Percentiles rank a stretch among this genome's conserved stretches.
Conservation (phyloP, 1,284 basidiomycete genomes). For the Ceratobasidium papillatum region DNA sequence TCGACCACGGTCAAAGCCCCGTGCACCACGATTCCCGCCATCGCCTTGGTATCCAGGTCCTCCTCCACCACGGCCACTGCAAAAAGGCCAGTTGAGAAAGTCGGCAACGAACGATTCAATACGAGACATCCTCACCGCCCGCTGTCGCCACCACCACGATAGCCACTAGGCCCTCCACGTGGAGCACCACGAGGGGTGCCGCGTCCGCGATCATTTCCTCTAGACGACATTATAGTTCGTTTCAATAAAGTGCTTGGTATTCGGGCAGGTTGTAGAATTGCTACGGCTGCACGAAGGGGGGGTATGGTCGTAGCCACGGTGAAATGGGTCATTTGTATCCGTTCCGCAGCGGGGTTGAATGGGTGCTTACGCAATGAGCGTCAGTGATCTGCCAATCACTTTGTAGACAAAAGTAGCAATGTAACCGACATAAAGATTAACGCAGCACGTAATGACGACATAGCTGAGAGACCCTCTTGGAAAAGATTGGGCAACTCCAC, state of each 20-base stretch:
- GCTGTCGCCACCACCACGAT: conserved; percentile 27
- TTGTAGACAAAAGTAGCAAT: no score
- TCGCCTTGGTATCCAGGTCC: conserved; percentile 54
- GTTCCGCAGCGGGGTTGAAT: neutral
- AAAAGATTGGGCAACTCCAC: no score
- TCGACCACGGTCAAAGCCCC: conserved; percentile 43
- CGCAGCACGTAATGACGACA: no score
- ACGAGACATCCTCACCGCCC: conserved; percentile 1
- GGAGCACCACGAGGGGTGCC: neutral
- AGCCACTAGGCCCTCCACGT: conserved; percentile 20
- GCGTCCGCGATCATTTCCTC: conserved; percentile 15
- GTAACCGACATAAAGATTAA: no score
- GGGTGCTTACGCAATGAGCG: neutral
- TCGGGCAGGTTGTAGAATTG: neutral
- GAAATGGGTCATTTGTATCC: conserved; percentile 5
- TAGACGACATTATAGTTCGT: neutral
- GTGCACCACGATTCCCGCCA: conserved; percentile 49
- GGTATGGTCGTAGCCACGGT: conserved; percentile 8
- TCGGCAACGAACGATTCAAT: neutral
- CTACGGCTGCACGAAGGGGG: neutral
- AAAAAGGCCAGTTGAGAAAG: neutral
- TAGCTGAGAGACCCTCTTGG: no score
- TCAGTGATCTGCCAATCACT: neutral
- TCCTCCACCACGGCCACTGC: conserved; percentile 43
- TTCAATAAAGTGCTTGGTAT: neutral